Conservation (phyloP, 2,329 filamentous ascomycete genomes). For the Penicillium sp. region DNA sequence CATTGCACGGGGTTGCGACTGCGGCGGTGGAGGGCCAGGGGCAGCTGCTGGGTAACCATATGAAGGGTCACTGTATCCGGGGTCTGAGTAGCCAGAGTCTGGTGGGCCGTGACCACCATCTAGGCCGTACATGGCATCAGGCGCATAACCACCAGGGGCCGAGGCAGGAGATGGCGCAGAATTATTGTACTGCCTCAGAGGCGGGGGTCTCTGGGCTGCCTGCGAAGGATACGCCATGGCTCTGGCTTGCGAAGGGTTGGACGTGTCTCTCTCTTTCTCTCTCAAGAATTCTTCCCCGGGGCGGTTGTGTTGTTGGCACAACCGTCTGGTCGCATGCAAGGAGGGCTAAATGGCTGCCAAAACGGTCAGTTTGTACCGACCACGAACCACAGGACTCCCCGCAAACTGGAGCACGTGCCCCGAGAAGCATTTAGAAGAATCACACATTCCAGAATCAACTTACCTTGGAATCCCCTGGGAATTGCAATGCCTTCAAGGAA, state of each 20-base stretch:
- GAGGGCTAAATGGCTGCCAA: constrained; percentile 3
- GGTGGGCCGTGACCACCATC: constrained; percentile 26
- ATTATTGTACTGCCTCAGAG: constrained; percentile 32
- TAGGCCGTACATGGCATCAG: constrained; percentile 29
- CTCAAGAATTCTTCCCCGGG: neutral
- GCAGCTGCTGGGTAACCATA: constrained; percentile 29
- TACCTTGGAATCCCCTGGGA: neutral
- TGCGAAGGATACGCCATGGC: constrained; percentile 41
- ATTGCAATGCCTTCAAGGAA: neutral
- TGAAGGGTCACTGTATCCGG: constrained; percentile 27
- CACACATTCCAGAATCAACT: neutral
- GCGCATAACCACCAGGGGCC: constrained; percentile 24
- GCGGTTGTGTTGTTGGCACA: neutral
- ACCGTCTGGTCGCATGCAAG: constrained; percentile 14
- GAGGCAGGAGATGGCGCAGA: constrained; percentile 18
- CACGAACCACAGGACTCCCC: constrained; percentile 1
- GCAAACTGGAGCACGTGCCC: neutral
- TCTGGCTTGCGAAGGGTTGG: neutral
- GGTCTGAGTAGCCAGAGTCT: constrained; percentile 21
- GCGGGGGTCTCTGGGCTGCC: constrained; percentile 33
- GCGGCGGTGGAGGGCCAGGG: constrained; percentile 22
- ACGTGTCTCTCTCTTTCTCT: neutral
- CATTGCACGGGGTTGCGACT: constrained; percentile 32
- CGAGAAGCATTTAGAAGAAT: neutral
- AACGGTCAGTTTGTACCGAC: neutral